Evolutionary conservation across 345 rosid species (phyloP).

Genomic region (Psidium guajava): DNA sequence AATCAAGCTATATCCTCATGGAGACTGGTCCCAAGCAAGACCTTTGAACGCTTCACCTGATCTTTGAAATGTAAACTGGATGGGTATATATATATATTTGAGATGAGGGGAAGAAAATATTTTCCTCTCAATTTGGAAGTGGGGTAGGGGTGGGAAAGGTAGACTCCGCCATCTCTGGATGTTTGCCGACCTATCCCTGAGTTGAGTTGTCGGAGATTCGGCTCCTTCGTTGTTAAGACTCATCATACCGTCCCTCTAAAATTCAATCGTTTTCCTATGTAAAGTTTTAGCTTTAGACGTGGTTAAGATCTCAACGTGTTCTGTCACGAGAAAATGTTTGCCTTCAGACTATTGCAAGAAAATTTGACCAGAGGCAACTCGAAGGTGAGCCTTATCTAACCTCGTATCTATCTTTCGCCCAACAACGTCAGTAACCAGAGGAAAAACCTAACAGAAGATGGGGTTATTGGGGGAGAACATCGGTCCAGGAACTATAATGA

Average conservation of each 20-base stretch:
- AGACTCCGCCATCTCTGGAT: too few relatives aligned
- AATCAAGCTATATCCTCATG: neutral
- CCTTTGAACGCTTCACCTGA: too few relatives aligned
- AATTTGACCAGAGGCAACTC: neutral
- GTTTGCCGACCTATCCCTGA: too few relatives aligned
- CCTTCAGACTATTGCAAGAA: neutral
- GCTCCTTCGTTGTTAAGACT: neutral
- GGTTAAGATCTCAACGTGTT: neutral
- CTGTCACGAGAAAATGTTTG: neutral
- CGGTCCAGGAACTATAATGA: neutral
- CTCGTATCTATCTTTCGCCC: neutral
- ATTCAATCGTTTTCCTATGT: neutral
- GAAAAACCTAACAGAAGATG: neutral
- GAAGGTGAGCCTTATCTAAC: neutral
- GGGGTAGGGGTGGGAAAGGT: too few relatives aligned
- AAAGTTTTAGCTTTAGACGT: neutral
- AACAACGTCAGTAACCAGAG: neutral
- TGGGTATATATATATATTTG: too few relatives aligned
- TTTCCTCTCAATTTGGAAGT: too few relatives aligned
- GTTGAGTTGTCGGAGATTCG: too few relatives aligned
- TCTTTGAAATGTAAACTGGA: too few relatives aligned
- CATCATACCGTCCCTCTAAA: neutral
- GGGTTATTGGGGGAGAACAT: neutral
- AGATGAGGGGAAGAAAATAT: too few relatives aligned
- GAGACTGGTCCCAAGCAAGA: neutral